Conservation (phyloP, 805 yeast species). For the Candida peoriensis region DNA sequence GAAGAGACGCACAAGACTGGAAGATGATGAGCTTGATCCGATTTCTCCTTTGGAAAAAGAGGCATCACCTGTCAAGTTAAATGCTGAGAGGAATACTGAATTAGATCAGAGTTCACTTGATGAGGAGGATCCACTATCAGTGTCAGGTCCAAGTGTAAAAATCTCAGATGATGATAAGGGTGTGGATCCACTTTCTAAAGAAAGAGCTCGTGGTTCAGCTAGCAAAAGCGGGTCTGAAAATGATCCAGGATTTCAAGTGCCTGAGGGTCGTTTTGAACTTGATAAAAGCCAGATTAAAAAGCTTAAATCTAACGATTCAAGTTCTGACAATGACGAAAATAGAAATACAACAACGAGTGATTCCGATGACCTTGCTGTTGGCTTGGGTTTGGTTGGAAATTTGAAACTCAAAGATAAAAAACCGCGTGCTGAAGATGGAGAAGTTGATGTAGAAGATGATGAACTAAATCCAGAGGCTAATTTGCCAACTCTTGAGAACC, state of each 20-base stretch:
- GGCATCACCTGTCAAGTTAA: no score
- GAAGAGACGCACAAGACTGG: conserved; percentile 4
- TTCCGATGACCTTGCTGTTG: conserved; percentile 23
- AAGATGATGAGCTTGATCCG: conserved; percentile 18
- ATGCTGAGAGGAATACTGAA: no score
- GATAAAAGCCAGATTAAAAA: conserved; percentile 4
- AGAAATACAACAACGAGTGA: conserved; percentile 20
- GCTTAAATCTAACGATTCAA: conserved; percentile 3
- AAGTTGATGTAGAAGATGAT: conserved; percentile 16
- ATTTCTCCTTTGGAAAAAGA: conserved; percentile 11
- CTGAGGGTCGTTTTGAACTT: conserved; percentile 19
- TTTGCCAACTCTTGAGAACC: conserved; percentile 47
- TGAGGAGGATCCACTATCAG: conserved; percentile 17
- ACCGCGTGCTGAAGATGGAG: conserved; percentile 20
- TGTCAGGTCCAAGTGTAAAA: conserved; percentile 1
- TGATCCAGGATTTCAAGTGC: conserved; percentile 17
- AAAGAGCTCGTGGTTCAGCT: conserved; percentile 1
- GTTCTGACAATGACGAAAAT: conserved; percentile 19
- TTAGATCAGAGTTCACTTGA: conserved; percentile 5
- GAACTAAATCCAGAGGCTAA: conserved; percentile 1
- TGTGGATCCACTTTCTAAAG: conserved; percentile 8
- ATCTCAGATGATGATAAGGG: conserved; percentile 7
- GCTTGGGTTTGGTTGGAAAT: conserved; percentile 20
- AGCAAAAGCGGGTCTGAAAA: conserved; percentile 13
- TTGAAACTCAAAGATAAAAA: conserved; percentile 18